Conservation (phyloP, 306 rosid genomes). For the Dryas drummondii region DNA sequence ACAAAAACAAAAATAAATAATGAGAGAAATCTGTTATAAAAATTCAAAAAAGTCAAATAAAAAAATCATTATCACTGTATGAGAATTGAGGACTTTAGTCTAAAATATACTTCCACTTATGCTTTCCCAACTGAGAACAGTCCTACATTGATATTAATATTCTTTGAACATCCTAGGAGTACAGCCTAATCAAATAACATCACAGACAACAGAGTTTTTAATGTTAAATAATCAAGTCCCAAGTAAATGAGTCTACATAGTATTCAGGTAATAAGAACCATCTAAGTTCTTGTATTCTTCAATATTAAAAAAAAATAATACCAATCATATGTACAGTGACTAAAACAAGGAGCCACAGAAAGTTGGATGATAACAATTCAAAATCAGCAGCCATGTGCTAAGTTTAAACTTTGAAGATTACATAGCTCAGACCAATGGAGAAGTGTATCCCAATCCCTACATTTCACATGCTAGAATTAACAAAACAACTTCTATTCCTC, state of each 20-base stretch:
- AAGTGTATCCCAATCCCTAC: neutral
- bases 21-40: neutral
- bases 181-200: neutral
- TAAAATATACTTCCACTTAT: neutral
- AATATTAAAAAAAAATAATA: too few relatives aligned
- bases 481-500: neutral
- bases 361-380: neutral
- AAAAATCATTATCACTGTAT: neutral
- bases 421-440: neutral
- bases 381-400: neutral
- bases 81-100: neutral
- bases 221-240: too few relatives aligned
- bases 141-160: neutral
- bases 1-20: constrained; percentile 7
- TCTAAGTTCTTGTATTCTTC: too few relatives aligned
- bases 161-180: neutral
- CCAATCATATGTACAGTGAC: neutral
- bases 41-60: neutral
- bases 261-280: too few relatives aligned
- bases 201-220: neutral
- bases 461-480: neutral
- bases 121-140: neutral
- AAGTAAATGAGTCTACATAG: too few relatives aligned
- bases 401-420: neutral
- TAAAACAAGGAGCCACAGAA: neutral